Percentiles rank a stretch among this genome's conserved stretches.
Evolutionary conservation across 1,284 basidiomycete genomes (phyloP).

Genomic region (Cerioporus squamosus): DNA sequence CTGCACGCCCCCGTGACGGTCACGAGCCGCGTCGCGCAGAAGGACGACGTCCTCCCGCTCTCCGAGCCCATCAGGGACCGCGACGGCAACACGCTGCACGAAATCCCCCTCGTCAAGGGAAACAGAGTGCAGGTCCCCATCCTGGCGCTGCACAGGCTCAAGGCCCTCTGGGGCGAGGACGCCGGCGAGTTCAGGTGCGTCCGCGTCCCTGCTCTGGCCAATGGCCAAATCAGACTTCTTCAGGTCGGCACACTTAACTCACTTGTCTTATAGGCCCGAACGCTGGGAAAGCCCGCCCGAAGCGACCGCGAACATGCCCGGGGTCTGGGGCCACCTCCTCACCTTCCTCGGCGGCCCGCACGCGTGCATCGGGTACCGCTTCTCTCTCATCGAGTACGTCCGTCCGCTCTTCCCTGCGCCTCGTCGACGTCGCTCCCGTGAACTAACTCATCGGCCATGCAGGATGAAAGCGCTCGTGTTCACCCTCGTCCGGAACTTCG

Average conservation of each 20-base stretch:
- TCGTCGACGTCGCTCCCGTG: slow-evolving; percentile 41
- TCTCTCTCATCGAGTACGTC: slow-evolving; percentile 65
- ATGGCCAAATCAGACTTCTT: no score
- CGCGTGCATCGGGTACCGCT: slow-evolving; percentile 73
- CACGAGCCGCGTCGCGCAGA: slow-evolving; percentile 52
- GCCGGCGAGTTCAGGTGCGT: slow-evolving; percentile 53
- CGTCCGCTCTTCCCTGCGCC: neutral
- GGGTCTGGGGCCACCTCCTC: slow-evolving; percentile 61
- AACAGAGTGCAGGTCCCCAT: slow-evolving; percentile 55
- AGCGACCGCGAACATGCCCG: slow-evolving; percentile 50
- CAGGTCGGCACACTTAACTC: neutral
- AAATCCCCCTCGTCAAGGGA: slow-evolving; percentile 45
- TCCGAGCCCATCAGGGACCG: slow-evolving; percentile 36
- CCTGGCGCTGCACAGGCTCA: slow-evolving; percentile 46
- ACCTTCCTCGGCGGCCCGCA: slow-evolving; percentile 65
- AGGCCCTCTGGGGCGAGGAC: slow-evolving; percentile 60
- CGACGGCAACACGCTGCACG: slow-evolving; percentile 29
- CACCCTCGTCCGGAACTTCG: slow-evolving; percentile 58
- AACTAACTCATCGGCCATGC: slow-evolving; percentile 36
- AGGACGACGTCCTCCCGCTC: slow-evolving; percentile 52
- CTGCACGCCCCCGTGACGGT: slow-evolving; percentile 63
- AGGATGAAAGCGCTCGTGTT: slow-evolving; percentile 62
- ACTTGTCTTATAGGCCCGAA: slow-evolving; percentile 48
- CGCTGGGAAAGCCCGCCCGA: slow-evolving; percentile 58
- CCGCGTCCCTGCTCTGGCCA: no score